Evolutionary conservation across 1,139 yeast species (phyloP).

Genomic region (Saccharomyces hybrid): DNA sequence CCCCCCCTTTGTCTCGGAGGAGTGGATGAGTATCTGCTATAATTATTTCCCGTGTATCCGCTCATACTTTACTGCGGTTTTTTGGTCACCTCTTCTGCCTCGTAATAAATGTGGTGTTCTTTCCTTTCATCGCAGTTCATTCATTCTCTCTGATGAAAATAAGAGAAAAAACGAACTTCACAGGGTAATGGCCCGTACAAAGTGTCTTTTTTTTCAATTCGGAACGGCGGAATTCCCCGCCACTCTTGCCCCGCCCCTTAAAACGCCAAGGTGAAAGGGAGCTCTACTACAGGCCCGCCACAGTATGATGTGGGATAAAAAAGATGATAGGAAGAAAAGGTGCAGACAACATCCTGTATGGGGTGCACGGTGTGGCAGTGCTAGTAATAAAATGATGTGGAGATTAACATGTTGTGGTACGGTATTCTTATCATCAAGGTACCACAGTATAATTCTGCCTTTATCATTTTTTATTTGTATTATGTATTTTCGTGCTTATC

Average conservation of each 20-base stretch:
- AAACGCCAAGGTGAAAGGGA: not conserved
- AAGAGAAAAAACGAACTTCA: not conserved
- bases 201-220: not conserved
- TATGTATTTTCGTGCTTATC: not conserved
- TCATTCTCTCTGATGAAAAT: not conserved
- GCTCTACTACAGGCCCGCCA: not conserved
- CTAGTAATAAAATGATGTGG: not conserved
- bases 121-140: not conserved
- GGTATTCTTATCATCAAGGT: not conserved
- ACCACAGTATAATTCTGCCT: not conserved
- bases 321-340: not conserved
- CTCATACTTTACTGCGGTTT: not conserved
- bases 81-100: not conserved
- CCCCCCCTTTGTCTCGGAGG: not conserved
- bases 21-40: not conserved
- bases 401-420: not conserved
- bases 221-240: constrained; percentile 1
- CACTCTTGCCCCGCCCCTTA: not conserved
- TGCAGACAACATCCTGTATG: not conserved
- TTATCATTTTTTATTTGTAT: not conserved
- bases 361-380: not conserved
- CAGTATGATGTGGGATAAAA: not conserved
- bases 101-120: not conserved
- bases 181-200: not conserved
- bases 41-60: not conserved